Base-by-base conservation (phyloP, 306 rosid species). In the Dalbergia oliveri region DNA sequence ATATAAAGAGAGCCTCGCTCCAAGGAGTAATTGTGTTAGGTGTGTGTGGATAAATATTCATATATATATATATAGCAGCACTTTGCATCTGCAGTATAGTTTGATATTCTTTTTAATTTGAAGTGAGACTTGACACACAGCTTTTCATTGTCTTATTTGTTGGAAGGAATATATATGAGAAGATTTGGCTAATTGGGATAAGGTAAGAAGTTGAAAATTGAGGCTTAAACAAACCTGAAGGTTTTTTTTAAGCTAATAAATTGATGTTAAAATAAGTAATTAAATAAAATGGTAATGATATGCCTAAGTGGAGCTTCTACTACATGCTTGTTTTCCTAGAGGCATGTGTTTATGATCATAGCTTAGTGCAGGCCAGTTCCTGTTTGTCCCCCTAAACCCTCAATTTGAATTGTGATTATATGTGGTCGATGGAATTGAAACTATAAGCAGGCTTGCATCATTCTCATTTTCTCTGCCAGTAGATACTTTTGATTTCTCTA, bases 241-340 rank as follows among this genome's bases (percentile, higher is more conserved):
- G 11, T 9, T 43, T 43, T 43, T 43, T 9, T 35, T 37, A 37
- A 37, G 41, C 7, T 37, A 6, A 37, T 37, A 26, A 26, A 21
- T 65, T 13, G 57, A 21, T 39, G 56, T 53, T 66, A 19, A 73
- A 50, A 44, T 59, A 66, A 73, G 60, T 65, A 73, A 74, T 73
- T 31, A 58, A 44, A 33, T 59, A 19, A 75, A n/a, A 75, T 47
- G 44, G 71, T 21, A 68, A 81, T 67, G 81, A 81, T 81, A 45
- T 74, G 76, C 11, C 11, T 7, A 65, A 67, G 84, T 67, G 80
- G 69, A 45, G 75, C 76, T 81, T 81, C 69, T 19, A 41, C 18
- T 39, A 10, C 79, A 63, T 72, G 57, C 74, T 80, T 64, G 58
- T 80, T 72, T 79, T 62, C 51, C 47, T 31, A 64, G 47, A 72